Evolutionary conservation across 345 rosid species (phyloP).

Genomic region (Fremontodendron californicum): DNA sequence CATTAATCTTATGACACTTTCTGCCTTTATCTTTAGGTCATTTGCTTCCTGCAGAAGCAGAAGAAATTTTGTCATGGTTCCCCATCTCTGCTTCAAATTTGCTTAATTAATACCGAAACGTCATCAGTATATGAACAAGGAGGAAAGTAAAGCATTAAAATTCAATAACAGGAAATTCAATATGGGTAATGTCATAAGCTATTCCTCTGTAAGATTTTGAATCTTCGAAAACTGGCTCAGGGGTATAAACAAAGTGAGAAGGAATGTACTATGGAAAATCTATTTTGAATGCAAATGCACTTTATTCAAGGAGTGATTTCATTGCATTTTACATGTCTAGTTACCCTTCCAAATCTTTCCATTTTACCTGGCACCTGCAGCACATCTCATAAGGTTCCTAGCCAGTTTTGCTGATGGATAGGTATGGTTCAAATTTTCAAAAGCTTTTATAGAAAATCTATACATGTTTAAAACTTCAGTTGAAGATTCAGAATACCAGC

Average conservation of each 20-base stretch:
- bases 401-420: background rate
- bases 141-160: background rate
- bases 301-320: background rate
- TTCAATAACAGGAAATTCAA: background rate
- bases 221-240: background rate
- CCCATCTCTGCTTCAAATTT: background rate
- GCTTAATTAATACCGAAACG: background rate
- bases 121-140: background rate
- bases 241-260: background rate
- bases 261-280: background rate
- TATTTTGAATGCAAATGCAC: background rate
- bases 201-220: background rate
- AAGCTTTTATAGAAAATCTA: background rate
- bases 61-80: constrained; percentile 2
- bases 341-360: background rate
- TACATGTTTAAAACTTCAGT: background rate
- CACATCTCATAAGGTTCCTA: background rate
- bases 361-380: background rate
- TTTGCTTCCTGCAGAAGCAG: constrained; percentile 57
- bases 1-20: constrained; percentile 53
- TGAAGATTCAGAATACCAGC: background rate
- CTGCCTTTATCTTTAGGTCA: constrained; percentile 75
- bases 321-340: background rate
- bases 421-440: background rate
- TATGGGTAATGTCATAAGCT: background rate